phyloP scores from a whole-genome alignment of 352 stramenopile genomes.

The Blastocystis sp. region DNA sequence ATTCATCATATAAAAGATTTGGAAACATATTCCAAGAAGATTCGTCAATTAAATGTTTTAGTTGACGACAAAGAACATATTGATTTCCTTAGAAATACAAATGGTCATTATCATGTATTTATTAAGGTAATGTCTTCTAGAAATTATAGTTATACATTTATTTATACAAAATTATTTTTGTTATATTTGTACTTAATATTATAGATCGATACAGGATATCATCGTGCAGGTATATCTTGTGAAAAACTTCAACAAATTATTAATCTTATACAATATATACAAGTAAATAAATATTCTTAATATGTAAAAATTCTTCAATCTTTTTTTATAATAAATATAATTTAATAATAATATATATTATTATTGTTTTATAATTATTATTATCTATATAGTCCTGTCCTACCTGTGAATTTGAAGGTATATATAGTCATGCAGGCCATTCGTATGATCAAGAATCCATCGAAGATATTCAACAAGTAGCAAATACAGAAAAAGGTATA shows the following conservation, averaged over 20 bases:
- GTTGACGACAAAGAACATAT: conserved; percentile 28
- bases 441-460: conserved; percentile 18
- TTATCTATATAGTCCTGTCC: too few species aligned
- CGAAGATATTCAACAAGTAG: conserved; percentile 9
- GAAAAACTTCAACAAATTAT: neutral
- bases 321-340: too few species aligned
- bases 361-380: too few species aligned
- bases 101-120: conserved; percentile 13
- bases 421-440: conserved; percentile 32
- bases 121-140: too few species aligned
- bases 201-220: conserved; percentile 34
- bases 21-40: conserved; percentile 11
- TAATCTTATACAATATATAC: neutral
- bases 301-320: too few species aligned
- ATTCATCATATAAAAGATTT: conserved; percentile 8
- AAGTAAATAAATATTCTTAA: too few species aligned
- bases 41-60: conserved; percentile 13
- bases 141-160: too few species aligned
- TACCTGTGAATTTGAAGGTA: conserved; percentile 1
- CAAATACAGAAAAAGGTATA: conserved; percentile 2
- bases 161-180: too few species aligned
- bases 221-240: conserved; percentile 19
- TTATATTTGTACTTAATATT: too few species aligned
- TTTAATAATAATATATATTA: too few species aligned
- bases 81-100: conserved; percentile 1